A percentile compares a stretch with the other conserved stretches of the same genome.
Evolutionary conservation across 1,139 yeast species (phyloP).

Genomic region (Candida dubliniensis): DNA sequence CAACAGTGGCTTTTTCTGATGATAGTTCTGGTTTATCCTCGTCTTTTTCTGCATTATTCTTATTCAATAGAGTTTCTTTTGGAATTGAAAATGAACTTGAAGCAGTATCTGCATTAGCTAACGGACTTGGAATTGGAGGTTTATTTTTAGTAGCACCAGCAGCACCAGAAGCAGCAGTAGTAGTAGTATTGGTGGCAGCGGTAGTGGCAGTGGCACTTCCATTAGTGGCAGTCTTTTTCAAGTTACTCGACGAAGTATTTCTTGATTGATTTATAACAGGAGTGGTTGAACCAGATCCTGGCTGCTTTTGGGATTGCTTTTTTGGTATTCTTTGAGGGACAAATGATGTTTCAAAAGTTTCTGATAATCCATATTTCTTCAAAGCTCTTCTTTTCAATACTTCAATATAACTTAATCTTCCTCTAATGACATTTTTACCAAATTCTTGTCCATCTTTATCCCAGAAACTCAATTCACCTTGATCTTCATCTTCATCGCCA

Average conservation of each 20-base stretch:
- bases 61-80: constrained; percentile 47
- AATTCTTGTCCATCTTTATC: constrained; percentile 38
- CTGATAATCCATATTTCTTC: constrained; percentile 42
- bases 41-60: constrained; percentile 10
- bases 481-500: constrained; percentile 51
- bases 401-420: constrained; percentile 48
- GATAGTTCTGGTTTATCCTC: constrained; percentile 9
- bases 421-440: constrained; percentile 32
- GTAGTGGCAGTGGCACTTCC: constrained; percentile 1
- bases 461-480: constrained; percentile 41
- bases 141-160: constrained; percentile 3
- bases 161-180: background rate
- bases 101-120: constrained; percentile 31
- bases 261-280: constrained; percentile 13
- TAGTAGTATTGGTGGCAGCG: background rate
- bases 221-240: constrained; percentile 8
- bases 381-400: constrained; percentile 52
- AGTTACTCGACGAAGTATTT: constrained; percentile 10
- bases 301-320: constrained; percentile 8
- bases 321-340: constrained; percentile 32
- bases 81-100: constrained; percentile 33
- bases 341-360: constrained; percentile 40
- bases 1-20: background rate
- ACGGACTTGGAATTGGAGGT: constrained; percentile 21
- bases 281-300: constrained; percentile 7